Base-by-base conservation (phyloP, 106 monocot genomes). In the Dendrobium officinale region DNA sequence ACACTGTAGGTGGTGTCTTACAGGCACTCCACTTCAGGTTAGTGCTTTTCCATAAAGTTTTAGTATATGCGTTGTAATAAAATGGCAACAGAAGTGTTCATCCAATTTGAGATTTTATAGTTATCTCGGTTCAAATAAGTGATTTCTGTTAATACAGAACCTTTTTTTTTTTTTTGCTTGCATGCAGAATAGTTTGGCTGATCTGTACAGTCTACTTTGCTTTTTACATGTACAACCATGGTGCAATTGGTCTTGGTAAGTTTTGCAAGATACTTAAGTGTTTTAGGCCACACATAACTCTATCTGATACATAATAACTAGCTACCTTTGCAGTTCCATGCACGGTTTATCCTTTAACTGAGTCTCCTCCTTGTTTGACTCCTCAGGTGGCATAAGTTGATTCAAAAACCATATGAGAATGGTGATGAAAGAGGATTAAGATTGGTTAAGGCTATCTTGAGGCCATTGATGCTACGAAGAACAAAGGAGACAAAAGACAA, bases 11-110 rank as follows among this genome's bases (percentile, higher is more conserved):
- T 96, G 93, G 95, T 96, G 95, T 72, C 89, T 96, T 42, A 96
- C 95, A 16, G 95, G 93, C 64, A 96, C 95, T 22, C 95, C 95
- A 79, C 77, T 96, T 51, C 95, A 96, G 93, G 95, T 96, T 26
- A 8, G 55, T 77, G 20, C 31, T 15, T 70, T 26, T 2, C 31
- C 68, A 70, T 70, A 37, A 70, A 70, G 61, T 20, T 61, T n/a
- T 61, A 20, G 48, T 17, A 59, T 59, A 61, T n/a, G 61, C 4
- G 18, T 18, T 61, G 8, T 8, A 29, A 31, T 8, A 29, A 31
- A 68, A 68, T 29, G 3, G 10, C 27, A 11, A 29, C 8, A 27
- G 27, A 27, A 68, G 1, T 31, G 68, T 31, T 68, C 29, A 29
- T 26, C 68, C 27, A 29, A 68, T 68, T 68, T 68, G 68, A 68